Evolutionary conservation across 371 early-diverging fungal species (phyloP).

Genomic region (Cokeromyces recurvatus): DNA sequence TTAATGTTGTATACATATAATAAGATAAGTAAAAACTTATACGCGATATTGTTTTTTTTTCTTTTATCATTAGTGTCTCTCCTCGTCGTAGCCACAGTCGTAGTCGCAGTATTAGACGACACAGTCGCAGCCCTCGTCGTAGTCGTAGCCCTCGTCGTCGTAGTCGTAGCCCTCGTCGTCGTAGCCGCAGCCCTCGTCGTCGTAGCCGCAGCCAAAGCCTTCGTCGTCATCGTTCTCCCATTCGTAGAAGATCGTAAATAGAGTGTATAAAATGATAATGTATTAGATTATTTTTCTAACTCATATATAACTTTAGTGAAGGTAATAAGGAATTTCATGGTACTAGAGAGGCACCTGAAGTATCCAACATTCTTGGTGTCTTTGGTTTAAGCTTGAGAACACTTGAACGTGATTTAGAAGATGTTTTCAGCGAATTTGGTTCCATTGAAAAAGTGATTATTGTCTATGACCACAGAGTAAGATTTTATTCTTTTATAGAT

Average conservation of each 20-base stretch:
- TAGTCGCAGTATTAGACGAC: slow-evolving; percentile 2
- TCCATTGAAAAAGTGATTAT: slow-evolving; percentile 52
- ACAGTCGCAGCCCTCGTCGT: background rate
- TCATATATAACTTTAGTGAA: slow-evolving; percentile 4
- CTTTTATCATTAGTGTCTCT: background rate
- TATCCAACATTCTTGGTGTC: slow-evolving; percentile 69
- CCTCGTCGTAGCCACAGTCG: background rate
- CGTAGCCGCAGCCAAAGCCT: slow-evolving; percentile 27
- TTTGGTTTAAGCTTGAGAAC: slow-evolving; percentile 78
- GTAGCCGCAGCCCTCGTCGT: too few relatives aligned
- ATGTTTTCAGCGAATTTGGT: slow-evolving; percentile 68
- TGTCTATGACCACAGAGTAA: slow-evolving; percentile 57
- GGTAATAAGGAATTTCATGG: slow-evolving; percentile 44
- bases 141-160: slow-evolving; percentile 22
- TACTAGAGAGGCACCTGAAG: slow-evolving; percentile 42
- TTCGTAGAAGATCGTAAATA: slow-evolving; percentile 22
- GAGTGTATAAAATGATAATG: background rate
- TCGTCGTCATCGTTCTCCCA: slow-evolving; percentile 28
- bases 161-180: slow-evolving; percentile 31
- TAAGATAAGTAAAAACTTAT: background rate
- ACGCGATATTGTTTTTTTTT: background rate
- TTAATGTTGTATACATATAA: too few relatives aligned
- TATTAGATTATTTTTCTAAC: background rate
- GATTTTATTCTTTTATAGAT: slow-evolving; percentile 5
- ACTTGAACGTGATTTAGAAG: slow-evolving; percentile 61